These are phyloP conservation scores for Lachancea sp. DNA, from an alignment of 805 yeast species.

Conservation along the genomic window DNA sequence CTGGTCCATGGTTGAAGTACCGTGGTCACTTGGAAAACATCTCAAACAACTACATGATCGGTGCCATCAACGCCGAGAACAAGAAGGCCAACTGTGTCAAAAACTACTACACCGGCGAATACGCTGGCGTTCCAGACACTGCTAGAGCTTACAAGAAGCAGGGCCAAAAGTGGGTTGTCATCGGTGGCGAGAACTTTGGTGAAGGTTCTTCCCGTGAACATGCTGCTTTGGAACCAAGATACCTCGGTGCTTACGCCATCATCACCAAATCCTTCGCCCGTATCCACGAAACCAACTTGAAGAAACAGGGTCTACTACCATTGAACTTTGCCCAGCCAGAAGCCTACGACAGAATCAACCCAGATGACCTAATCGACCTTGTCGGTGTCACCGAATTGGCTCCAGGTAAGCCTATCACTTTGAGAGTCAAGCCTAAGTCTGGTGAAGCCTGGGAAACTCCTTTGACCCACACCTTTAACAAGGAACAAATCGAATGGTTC, in stretches of 20 bases:
- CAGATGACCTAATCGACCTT: slow-evolving; percentile 83
- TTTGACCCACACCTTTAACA: slow-evolving; percentile 93
- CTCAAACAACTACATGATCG: slow-evolving; percentile 98
- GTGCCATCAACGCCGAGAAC: slow-evolving; percentile 96
- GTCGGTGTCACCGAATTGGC: slow-evolving; percentile 77
- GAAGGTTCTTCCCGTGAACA: slow-evolving; percentile 99
- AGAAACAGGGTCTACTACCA: slow-evolving; percentile 98
- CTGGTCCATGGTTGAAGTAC: slow-evolving; percentile 99
- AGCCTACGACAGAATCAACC: slow-evolving; percentile 90
- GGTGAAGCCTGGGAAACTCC: slow-evolving; percentile 84
- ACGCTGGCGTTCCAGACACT: slow-evolving; percentile 94
- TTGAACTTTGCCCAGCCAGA: slow-evolving; percentile 84
- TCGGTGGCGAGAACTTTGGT: slow-evolving; percentile 98
- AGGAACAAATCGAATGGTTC: slow-evolving; percentile 98
- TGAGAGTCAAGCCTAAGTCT: slow-evolving; percentile 65
- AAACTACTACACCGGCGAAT: slow-evolving; percentile 87
- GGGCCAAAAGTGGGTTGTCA: slow-evolving; percentile 92
- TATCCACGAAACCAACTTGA: slow-evolving; percentile 98
- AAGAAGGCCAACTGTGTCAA: slow-evolving; percentile 86
- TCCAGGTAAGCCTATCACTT: slow-evolving; percentile 84
- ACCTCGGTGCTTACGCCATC: slow-evolving; percentile 96
- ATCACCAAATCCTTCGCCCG: slow-evolving; percentile 97
- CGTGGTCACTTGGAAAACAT: slow-evolving; percentile 99
- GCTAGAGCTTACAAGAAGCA: slow-evolving; percentile 91
- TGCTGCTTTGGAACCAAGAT: slow-evolving; percentile 99